These are phyloP conservation scores for Pseudogymnoascus sp. DNA, from an alignment of 2,329 filamentous ascomycete species.

Conservation along the genomic window DNA sequence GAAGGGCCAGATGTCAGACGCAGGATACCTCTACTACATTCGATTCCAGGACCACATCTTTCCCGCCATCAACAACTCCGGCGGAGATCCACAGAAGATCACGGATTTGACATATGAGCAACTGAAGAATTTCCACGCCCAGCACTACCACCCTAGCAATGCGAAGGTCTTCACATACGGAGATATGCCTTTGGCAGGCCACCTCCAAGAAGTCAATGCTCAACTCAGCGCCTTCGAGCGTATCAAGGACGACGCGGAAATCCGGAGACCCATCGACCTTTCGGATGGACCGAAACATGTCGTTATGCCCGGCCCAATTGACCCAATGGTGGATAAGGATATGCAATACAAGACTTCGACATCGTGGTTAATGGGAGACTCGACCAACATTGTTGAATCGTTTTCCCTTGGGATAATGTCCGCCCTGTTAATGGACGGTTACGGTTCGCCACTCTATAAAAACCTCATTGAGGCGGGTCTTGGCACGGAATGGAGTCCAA, in stretches of 20 bases:
- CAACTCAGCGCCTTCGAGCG: conserved; percentile 66
- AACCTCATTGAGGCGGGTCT: conserved; percentile 82
- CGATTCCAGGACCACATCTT: conserved; percentile 91
- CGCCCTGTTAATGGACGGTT: conserved; percentile 81
- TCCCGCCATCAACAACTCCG: conserved; percentile 90
- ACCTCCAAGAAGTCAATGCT: conserved; percentile 68
- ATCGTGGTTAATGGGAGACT: conserved; percentile 84
- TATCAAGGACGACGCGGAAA: conserved; percentile 59
- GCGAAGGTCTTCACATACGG: conserved; percentile 94
- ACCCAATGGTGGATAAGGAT: conserved; percentile 75
- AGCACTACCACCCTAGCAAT: conserved; percentile 96
- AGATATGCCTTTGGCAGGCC: conserved; percentile 75
- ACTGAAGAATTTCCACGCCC: conserved; percentile 75
- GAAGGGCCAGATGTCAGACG: conserved; percentile 98
- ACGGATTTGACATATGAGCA: conserved; percentile 91
- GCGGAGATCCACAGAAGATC: conserved; percentile 91
- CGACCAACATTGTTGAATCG: conserved; percentile 73
- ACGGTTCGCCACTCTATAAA: conserved; percentile 86
- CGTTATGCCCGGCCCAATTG: conserved; percentile 69
- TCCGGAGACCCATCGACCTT: conserved; percentile 69
- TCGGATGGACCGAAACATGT: conserved; percentile 57
- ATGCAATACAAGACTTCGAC: conserved; percentile 90
- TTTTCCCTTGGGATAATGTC: conserved; percentile 79
- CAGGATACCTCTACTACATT: conserved; percentile 92
- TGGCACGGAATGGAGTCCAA: conserved; percentile 88